Conservation (phyloP, 768 basidiomycete species). For the Leccinellum rugosiceps region DNA sequence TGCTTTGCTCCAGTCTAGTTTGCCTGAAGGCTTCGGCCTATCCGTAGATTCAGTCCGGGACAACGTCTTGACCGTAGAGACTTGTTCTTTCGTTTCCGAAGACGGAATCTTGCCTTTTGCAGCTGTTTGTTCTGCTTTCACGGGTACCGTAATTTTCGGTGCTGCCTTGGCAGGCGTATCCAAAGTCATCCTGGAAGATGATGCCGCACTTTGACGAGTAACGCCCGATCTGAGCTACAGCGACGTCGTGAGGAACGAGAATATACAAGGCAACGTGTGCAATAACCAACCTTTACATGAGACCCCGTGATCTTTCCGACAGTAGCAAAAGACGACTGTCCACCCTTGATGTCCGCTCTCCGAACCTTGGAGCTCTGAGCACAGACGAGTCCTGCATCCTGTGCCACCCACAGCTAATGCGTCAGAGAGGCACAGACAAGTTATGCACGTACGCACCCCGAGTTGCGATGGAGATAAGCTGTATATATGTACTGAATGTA, state of each 20-base stretch:
- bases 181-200: constrained; percentile 45
- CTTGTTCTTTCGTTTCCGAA: constrained; percentile 25
- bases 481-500: constrained; percentile 66
- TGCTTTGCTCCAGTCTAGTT: constrained; percentile 62
- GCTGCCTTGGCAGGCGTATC: constrained; percentile 18
- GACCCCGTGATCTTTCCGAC: constrained; percentile 46
- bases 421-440: background rate
- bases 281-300: constrained; percentile 44
- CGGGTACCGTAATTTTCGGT: constrained; percentile 10
- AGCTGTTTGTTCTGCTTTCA: constrained; percentile 12
- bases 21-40: constrained; percentile 41
- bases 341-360: constrained; percentile 30
- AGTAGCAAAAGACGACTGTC: constrained; percentile 3
- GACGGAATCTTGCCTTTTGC: constrained; percentile 24
- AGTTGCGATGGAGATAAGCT: constrained; percentile 66
- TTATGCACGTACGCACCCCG: constrained; percentile 31
- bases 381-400: constrained; percentile 48
- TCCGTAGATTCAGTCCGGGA: constrained; percentile 20
- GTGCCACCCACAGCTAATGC: background rate
- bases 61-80: constrained; percentile 23
- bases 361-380: constrained; percentile 31
- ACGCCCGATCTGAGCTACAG: constrained; percentile 16
- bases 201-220: constrained; percentile 20
- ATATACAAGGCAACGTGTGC: background rate
- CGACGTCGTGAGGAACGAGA: background rate